phyloP scores from a whole-genome alignment of 2,329 filamentous ascomycete genomes.

The Cladophialophora yegresii region DNA sequence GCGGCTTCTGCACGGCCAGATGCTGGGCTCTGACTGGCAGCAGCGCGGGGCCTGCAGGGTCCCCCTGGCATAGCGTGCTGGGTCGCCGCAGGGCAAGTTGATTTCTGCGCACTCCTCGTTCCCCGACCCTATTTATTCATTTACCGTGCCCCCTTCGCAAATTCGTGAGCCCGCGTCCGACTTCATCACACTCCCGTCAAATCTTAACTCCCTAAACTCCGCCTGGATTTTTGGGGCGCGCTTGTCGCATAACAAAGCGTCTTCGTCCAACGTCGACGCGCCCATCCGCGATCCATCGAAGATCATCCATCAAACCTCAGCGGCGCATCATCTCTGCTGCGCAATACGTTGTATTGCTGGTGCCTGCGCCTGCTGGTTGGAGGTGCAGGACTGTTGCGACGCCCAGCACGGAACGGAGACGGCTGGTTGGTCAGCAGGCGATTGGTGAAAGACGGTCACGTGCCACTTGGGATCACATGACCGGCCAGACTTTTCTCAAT shows the following conservation, averaged over 20 bases:
- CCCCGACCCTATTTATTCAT: conserved; percentile 5
- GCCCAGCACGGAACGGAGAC: background rate
- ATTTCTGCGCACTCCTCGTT: conserved; percentile 6
- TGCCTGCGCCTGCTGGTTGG: background rate
- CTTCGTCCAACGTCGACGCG: background rate
- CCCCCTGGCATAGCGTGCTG: conserved; percentile 10
- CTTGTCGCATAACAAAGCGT: conserved; percentile 5
- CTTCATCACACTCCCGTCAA: conserved; percentile 1
- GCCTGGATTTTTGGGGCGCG: conserved; percentile 1
- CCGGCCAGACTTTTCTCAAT: conserved; percentile 9
- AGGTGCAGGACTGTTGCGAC: background rate
- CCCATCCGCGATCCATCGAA: background rate
- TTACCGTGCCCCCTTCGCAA: background rate
- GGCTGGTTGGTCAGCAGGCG: background rate
- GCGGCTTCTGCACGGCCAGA: background rate
- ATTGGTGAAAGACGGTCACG: background rate
- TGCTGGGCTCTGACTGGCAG: background rate
- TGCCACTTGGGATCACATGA: conserved; percentile 10
- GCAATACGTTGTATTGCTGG: background rate
- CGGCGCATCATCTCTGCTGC: background rate
- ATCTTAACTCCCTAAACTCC: conserved; percentile 5
- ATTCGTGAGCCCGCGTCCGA: conserved; percentile 4
- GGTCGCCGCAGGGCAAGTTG: conserved; percentile 1
- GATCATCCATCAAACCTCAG: background rate
- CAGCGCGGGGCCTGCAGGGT: background rate